These are phyloP conservation scores for Boletus rufocinnamomeus DNA, from an alignment of 768 basidiomycete genomes.

Conservation along the genomic window DNA sequence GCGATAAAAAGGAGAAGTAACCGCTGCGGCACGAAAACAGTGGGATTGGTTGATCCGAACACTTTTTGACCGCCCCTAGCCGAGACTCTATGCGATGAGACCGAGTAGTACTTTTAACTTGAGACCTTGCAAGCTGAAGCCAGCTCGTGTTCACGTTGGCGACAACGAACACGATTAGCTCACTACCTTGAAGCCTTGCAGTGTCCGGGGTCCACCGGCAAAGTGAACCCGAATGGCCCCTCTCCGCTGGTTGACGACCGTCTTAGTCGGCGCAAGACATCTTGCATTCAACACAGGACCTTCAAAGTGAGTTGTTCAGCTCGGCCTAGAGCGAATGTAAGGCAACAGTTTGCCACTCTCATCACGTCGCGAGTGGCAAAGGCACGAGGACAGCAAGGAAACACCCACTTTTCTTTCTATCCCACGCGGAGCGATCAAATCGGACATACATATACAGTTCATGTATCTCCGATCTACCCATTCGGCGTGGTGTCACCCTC, in stretches of 20 bases:
- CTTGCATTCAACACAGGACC: background rate
- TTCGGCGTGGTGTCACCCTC: background rate
- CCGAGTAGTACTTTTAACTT: background rate
- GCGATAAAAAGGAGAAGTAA: conserved; percentile 7
- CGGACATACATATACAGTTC: background rate
- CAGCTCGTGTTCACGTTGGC: conserved; percentile 10
- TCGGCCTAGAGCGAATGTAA: background rate
- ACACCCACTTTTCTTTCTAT: background rate
- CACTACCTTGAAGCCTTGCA: background rate
- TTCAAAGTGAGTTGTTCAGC: background rate
- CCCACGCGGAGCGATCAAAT: background rate
- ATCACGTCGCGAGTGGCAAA: background rate
- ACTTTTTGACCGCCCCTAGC: background rate
- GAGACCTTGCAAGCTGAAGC: background rate
- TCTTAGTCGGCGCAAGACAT: no score
- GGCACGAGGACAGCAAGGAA: background rate
- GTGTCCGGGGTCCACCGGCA: conserved; percentile 24
- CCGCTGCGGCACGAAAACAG: background rate
- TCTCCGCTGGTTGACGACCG: no score
- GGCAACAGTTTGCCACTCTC: background rate
- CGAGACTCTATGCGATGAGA: background rate
- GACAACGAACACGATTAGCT: conserved; percentile 1
- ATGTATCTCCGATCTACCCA: background rate
- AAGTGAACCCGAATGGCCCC: background rate
- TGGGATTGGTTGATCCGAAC: background rate